Base-by-base conservation (phyloP, 1,284 basidiomycete species). In the Leccinum fallax region DNA sequence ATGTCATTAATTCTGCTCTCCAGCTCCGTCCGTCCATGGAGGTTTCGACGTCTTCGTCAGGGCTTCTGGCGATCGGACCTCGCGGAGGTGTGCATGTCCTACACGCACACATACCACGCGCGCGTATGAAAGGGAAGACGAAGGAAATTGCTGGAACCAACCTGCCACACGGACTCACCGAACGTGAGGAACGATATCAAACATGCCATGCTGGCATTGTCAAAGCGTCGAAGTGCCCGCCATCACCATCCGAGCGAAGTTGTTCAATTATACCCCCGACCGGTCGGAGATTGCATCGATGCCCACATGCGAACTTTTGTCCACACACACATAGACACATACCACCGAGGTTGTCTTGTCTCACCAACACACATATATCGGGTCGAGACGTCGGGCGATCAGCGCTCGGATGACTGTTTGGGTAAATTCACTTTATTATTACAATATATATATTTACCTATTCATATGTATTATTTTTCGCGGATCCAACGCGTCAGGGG, bases 321-420 rank as follows among this genome's bases (percentile, higher is more conserved):
- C 3, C 16, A 10, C 16, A 19, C 53, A 16, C 34, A 49, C 30
- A 49, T 38, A 48, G 5, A 38, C 28, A 46, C 21, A 48, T 48
- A 48, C 19, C 19, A 21, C 43, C 21, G 43, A n/a, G 38, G 16
- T 15, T 38, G 36, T 38, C 15, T 38, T 40, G 38, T 40, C 34
- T 51, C 26, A 28, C 49, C 26, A 15, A 48, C 24, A 36, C 10
- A 48, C 19, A 55, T 26, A 46, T 69, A 69, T 71, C 64, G 66
- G 69, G 65, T 63, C 56, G 13, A 61, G 58, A 63, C 21, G 36
- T 63, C 59, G 59, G 59, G 61, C 34, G 63, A 74, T 74, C 71
- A 69, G 54, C 16, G 40, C 32, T 53, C 9, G 13, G 1, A 15
- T 32, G n/a, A n/a, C 66, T 1, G n/a, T 61, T 61, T 52, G 49